Evolutionary conservation across 2,329 filamentous ascomycete genomes (phyloP).

Genomic region (Sclerotinia minor): DNA sequence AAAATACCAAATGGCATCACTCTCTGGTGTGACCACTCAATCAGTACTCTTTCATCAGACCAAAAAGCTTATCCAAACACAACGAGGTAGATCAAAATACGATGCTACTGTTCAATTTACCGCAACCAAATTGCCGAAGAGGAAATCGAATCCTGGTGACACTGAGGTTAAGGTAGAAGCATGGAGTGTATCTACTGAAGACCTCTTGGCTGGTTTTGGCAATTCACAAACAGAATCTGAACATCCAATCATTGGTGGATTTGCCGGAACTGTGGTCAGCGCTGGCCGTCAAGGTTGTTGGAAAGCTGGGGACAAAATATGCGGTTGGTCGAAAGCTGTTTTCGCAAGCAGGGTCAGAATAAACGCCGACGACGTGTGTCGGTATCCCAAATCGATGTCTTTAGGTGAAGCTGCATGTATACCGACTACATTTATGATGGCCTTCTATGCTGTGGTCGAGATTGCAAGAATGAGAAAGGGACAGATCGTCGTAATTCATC

Average conservation of each 20-base stretch:
- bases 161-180: neutral
- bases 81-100: neutral
- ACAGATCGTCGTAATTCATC: conserved; percentile 43
- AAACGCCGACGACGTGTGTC: conserved; percentile 29
- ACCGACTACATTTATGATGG: conserved; percentile 35
- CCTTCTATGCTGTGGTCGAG: conserved; percentile 35
- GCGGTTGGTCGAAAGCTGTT: conserved; percentile 32
- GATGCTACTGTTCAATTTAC: neutral
- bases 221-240: neutral
- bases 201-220: conserved; percentile 35
- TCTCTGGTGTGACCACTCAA: neutral
- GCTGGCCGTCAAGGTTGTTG: conserved; percentile 37
- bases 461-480: conserved; percentile 32
- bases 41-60: neutral
- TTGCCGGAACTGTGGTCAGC: conserved; percentile 40
- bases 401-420: conserved; percentile 35
- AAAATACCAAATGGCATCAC: neutral
- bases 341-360: conserved; percentile 34
- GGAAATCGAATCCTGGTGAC: neutral
- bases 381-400: conserved; percentile 29
- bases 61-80: neutral
- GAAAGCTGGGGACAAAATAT: conserved; percentile 41
- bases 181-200: conserved; percentile 41
- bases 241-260: conserved; percentile 34
- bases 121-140: neutral